Conservation (phyloP, 2,329 filamentous ascomycete species). For the Cercospora berteroae region DNA sequence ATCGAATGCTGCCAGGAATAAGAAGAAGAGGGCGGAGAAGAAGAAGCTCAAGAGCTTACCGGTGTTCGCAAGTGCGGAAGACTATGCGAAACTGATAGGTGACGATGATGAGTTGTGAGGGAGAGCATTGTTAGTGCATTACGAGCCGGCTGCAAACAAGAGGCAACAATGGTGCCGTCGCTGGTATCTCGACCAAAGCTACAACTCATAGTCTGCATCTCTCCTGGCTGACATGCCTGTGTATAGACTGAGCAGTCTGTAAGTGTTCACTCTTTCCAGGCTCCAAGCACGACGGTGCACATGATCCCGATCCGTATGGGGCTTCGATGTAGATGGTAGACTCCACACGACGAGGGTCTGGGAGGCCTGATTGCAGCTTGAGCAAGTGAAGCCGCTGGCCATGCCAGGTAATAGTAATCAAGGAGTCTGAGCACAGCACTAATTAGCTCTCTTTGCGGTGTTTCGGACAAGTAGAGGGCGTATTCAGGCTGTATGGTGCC, state of each 20-base stretch:
- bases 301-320: background rate
- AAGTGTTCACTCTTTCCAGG: background rate
- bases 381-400: background rate
- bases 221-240: background rate
- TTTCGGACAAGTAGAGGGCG: background rate
- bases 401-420: background rate
- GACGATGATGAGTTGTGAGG: slow-evolving; percentile 24
- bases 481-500: background rate
- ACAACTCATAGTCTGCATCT: background rate
- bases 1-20: slow-evolving; percentile 41
- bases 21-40: slow-evolving; percentile 60
- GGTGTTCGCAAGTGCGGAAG: slow-evolving; percentile 88
- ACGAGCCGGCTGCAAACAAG: background rate
- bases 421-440: background rate
- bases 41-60: slow-evolving; percentile 86
- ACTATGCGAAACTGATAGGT: slow-evolving; percentile 70
- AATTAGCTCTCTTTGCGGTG: background rate
- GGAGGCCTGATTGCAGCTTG: background rate
- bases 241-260: background rate
- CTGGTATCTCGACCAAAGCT: background rate
- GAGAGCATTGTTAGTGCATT: background rate
- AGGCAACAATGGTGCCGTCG: background rate
- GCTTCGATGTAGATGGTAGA: background rate
- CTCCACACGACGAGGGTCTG: background rate
- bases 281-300: background rate